Evolutionary conservation across 1,284 basidiomycete species (phyloP), one percentile per base, ranked within the genome.

Genomic region (Heterobasidion parviporum): DNA sequence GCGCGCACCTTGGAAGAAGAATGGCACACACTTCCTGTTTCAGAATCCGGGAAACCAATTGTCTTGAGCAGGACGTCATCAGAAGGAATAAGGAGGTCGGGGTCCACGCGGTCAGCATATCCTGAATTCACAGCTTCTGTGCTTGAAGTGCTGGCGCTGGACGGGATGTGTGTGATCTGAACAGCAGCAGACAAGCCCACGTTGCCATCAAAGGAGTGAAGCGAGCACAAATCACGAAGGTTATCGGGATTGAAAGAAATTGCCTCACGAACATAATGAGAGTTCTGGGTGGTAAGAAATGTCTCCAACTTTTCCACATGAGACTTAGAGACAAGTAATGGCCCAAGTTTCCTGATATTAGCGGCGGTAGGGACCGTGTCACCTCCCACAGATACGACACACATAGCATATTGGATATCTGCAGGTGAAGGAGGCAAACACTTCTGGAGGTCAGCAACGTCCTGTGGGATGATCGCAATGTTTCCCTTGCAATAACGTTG

Each of bases 391-490:
- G 46, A 45, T 12, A 53, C 5, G 8, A 53, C 52, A 32, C 38
- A 45, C 2, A 53, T 35, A 3, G 18, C 3, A 4, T 45, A 26
- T 3, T 46, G 41, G 14, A 10, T n/a, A 4, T 53, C 52, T n/a
- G 32, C 36, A 18, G 26, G 7, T 6, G 41, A 33, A 15, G 52
- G 44, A 3, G 52, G 52, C 8, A 53, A 18, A 2, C 44, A 9
- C 3, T 32, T 36, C 18, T 33, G 14, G 9, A 53, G 9, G 3
- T 12, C 8, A n/a, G 34, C 50, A 20, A 41, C 15, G 35, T 52
- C 50, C 36, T 53, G 52, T 14, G 52, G 52, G 38, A 53, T 53
- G 15, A 53, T 53, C 2, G 52, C 52, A 8, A 53, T 43, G 33
- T 53, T 44, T 9, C 52, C 52, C 34, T 46, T 18, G 3, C 9